phyloP scores from a whole-genome alignment of 345 rosid species.

The Euphorbia lathyris region DNA sequence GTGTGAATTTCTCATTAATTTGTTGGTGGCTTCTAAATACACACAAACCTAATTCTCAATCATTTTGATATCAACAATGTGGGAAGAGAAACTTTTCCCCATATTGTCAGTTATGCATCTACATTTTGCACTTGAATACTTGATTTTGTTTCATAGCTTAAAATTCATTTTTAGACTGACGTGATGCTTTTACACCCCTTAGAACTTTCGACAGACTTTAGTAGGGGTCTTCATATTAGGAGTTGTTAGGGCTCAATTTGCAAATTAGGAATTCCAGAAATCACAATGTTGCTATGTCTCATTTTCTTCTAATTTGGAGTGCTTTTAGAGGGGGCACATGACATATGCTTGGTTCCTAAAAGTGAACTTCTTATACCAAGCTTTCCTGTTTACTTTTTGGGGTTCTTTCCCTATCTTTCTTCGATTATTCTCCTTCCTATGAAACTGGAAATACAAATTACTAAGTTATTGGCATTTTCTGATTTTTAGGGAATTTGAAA shows the following conservation, averaged over 20 bases:
- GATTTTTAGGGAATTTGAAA: neutral
- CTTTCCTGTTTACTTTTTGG: neutral
- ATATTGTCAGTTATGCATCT: neutral
- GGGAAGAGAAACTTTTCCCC: neutral
- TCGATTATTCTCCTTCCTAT: neutral
- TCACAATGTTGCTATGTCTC: neutral
- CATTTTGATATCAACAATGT: neutral
- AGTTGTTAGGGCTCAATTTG: neutral
- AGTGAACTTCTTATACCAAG: neutral
- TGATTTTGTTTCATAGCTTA: neutral
- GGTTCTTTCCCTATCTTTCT: no score
- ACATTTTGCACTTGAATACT: neutral
- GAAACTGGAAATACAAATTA: neutral
- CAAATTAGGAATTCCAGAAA: neutral
- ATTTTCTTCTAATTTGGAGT: neutral
- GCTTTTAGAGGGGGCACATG: neutral
- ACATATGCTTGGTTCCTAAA: neutral
- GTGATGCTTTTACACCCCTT: neutral
- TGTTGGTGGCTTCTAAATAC: neutral
- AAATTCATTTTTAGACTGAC: neutral
- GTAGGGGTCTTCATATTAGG: no score
- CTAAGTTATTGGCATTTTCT: neutral
- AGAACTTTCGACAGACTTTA: neutral
- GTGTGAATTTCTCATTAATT: neutral
- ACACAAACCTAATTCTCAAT: neutral